Base-by-base conservation (phyloP, 805 yeast species). In the Candida coquimbonensis region DNA sequence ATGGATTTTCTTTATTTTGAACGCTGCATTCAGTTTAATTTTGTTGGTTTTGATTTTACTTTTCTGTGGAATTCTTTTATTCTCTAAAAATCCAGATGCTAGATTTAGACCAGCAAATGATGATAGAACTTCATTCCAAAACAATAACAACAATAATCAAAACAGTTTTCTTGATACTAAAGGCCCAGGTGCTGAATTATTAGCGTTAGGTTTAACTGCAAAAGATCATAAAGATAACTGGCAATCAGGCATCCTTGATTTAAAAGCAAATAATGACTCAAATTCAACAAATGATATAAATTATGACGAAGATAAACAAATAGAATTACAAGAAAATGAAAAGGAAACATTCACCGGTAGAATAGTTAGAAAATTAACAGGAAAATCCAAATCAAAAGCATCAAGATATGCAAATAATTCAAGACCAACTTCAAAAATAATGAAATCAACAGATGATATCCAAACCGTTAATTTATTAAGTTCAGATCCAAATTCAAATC, bases 41-140 rank as follows among this genome's bases (percentile, higher is more conserved):
- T 69, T 90, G 54, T 73, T 90, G 62, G 53, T 89, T 33, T 65
- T 82, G 68, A 82, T 87, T 56, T 72, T 89, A 49, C 80, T 80
- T 3, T 81, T 84, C 54, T 75, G 82, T 46, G 62, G 66, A n/a
- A 66, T 80, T 56, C 80, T 86, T 9, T 50, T 85, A 1, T 71
- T 81, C 53, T 81, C 90, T 32, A 87, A 83, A 69, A 87, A 87
- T 62, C 96, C 96, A 26, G 96, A 87, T 65, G 80, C 89, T 11
- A 77, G 93, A 63, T 85, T 85, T 62, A 87, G 85, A 43, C 93
- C 95, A 12, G 95, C 95, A 11, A 81, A 73, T 57, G 97, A 90
- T 66, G 96, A 90, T 64, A 81, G 97, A 75, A 81, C 88, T 21
- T 87, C 96, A 9, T 90, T 90, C 80, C 93, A 84, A 60, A 73